phyloP scores from a whole-genome alignment of 805 yeast species.

The Pichia insulana region DNA sequence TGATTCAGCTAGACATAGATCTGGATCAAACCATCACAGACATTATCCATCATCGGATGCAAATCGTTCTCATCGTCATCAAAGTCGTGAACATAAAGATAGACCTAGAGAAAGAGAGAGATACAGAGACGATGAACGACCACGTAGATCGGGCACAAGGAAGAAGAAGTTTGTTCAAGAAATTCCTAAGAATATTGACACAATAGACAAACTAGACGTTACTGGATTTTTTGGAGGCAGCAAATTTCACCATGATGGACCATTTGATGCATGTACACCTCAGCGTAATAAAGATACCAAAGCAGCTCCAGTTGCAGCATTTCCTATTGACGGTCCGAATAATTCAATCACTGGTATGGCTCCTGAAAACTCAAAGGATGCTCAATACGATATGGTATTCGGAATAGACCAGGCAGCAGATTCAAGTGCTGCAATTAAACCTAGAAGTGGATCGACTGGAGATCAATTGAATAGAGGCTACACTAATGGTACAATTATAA shows the following conservation, averaged over 20 bases:
- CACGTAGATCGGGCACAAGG: constrained; percentile 22
- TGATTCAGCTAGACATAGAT: not conserved
- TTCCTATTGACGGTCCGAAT: constrained; percentile 94
- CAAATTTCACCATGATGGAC: constrained; percentile 97
- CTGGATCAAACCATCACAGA: constrained; percentile 4
- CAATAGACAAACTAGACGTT: constrained; percentile 91
- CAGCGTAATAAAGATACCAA: constrained; percentile 71
- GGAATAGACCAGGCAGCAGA: constrained; percentile 48
- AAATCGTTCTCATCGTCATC: constrained; percentile 7
- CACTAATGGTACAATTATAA: constrained; percentile 26
- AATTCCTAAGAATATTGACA: constrained; percentile 72
- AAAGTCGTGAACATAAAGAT: constrained; percentile 13
- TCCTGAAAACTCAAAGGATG: constrained; percentile 43
- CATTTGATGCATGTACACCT: constrained; percentile 97
- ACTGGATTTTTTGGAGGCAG: constrained; percentile 90
- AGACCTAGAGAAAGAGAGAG: constrained; percentile 16
- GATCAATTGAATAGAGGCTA: constrained; percentile 12
- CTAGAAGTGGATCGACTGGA: constrained; percentile 1
- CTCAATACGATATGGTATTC: constrained; percentile 66
- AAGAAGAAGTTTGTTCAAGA: constrained; percentile 34
- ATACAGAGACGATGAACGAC: constrained; percentile 16
- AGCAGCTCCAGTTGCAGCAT: constrained; percentile 90
- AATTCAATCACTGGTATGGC: constrained; percentile 67
- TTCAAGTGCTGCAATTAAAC: constrained; percentile 21
- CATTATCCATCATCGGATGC: constrained; percentile 1